These are phyloP conservation scores for Boletus semigastroideus DNA, from an alignment of 1,284 basidiomycete genomes.

Conservation along the genomic window DNA sequence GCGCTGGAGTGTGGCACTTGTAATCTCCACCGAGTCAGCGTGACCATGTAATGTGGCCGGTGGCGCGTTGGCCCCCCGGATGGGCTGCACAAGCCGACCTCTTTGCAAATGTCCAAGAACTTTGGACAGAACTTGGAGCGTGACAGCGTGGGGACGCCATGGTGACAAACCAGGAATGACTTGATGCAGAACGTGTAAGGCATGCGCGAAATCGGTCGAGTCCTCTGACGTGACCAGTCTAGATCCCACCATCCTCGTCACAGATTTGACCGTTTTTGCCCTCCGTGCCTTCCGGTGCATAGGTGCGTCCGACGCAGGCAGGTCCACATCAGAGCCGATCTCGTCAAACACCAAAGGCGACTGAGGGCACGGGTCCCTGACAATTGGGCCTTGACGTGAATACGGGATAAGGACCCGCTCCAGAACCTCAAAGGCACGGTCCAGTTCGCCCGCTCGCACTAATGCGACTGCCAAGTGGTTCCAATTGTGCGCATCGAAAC, in stretches of 20 bases:
- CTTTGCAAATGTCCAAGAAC: constrained; percentile 47
- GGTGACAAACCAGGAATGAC: constrained; percentile 62
- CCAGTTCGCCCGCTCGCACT: constrained; percentile 75
- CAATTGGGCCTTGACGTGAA: constrained; percentile 37
- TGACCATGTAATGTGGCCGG: constrained; percentile 7
- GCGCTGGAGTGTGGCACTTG: constrained; percentile 40
- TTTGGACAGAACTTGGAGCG: constrained; percentile 46
- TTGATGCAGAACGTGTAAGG: constrained; percentile 59
- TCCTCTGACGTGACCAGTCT: constrained; percentile 19
- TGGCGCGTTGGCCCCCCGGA: constrained; percentile 27
- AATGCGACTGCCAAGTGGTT: constrained; percentile 82
- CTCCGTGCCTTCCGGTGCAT: constrained; percentile 32
- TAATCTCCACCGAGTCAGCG: constrained; percentile 29
- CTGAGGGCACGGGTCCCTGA: constrained; percentile 39
- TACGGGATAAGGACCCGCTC: constrained; percentile 78
- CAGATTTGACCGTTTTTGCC: constrained; percentile 15
- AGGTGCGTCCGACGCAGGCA: constrained; percentile 33
- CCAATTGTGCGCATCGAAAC: constrained; percentile 92
- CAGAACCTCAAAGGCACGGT: constrained; percentile 81
- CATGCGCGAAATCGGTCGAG: constrained; percentile 48
- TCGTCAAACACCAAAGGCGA: constrained; percentile 48
- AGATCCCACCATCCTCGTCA: constrained; percentile 21
- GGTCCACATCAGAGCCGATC: constrained; percentile 18
- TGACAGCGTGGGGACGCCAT: constrained; percentile 61
- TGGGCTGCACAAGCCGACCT: constrained; percentile 50